phyloP scores from a whole-genome alignment of 176 grass and related monocot species.

The Aegilops longissima region DNA sequence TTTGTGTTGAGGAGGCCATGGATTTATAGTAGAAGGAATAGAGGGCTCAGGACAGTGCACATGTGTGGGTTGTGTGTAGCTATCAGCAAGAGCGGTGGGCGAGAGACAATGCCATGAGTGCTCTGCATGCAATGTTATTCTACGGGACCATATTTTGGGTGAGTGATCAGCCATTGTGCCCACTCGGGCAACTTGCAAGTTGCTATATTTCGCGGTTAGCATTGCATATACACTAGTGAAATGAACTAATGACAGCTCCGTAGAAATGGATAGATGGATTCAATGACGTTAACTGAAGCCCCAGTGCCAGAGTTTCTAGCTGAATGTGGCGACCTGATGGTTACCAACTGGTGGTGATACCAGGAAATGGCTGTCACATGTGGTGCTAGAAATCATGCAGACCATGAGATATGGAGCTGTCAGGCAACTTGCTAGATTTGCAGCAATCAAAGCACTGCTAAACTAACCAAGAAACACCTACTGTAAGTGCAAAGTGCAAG shows the following conservation, averaged over 20 bases:
- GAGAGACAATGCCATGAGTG: constrained; percentile 37
- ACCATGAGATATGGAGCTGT: constrained; percentile 5
- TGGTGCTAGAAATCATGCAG: constrained; percentile 16
- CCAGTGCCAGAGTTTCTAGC: too few relatives aligned
- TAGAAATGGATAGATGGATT: too few relatives aligned
- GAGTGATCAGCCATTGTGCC: neutral
- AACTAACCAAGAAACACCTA: neutral
- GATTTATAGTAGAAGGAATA: constrained; percentile 28
- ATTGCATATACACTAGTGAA: neutral
- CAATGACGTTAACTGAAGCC: too few relatives aligned
- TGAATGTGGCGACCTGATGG: too few relatives aligned
- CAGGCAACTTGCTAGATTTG: neutral
- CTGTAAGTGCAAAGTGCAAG: neutral
- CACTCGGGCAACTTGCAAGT: neutral
- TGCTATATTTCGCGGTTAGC: neutral
- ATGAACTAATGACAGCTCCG: too few relatives aligned
- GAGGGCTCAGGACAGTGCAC: neutral
- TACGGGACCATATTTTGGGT: neutral
- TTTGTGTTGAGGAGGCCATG: neutral
- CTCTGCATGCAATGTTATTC: constrained; percentile 22
- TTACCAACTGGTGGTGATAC: neutral
- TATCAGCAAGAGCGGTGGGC: neutral
- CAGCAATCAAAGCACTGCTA: constrained; percentile 18
- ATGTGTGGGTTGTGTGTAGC: neutral
- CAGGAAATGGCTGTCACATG: constrained; percentile 11